Conservation (phyloP, 257 asterid species). For the Leonotis leonurus region DNA sequence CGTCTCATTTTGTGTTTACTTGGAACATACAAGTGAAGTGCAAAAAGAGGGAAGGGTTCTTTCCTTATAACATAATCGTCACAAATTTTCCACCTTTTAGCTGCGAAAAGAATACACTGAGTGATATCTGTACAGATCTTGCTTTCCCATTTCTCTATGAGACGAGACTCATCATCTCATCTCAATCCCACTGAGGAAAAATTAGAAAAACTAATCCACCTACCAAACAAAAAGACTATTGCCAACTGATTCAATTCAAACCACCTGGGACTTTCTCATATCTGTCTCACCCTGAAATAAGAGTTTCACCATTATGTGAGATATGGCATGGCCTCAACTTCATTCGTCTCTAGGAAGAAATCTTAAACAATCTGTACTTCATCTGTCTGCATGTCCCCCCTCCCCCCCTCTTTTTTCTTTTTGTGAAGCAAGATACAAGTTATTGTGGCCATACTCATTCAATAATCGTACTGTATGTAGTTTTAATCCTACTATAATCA, state of each 20-base stretch:
- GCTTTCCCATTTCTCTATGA: conserved; percentile 33
- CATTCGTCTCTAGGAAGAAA: not conserved
- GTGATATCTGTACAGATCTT: conserved; percentile 38
- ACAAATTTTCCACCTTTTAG: not conserved
- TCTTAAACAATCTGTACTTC: not conserved
- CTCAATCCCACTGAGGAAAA: not conserved
- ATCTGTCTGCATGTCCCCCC: not conserved
- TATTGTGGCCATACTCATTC: too few relatives aligned
- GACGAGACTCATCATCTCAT: too few relatives aligned
- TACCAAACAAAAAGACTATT: conserved; percentile 2
- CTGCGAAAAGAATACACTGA: conserved; percentile 28
- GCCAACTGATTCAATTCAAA: conserved; percentile 30
- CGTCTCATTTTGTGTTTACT: not conserved
- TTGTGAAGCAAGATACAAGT: too few relatives aligned
- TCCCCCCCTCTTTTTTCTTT: too few relatives aligned
- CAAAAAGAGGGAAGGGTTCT: not conserved
- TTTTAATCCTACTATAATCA: too few relatives aligned
- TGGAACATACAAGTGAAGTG: not conserved
- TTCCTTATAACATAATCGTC: conserved; percentile 5
- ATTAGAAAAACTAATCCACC: conserved; percentile 8
- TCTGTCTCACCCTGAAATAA: conserved; percentile 48
- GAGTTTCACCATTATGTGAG: not conserved
- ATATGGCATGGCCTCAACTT: not conserved
- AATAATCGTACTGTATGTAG: too few relatives aligned
- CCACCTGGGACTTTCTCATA: conserved; percentile 34